These are phyloP conservation scores for Schoenoplectus tabernaemontani DNA, from an alignment of 202 grass and related monocot genomes.

Conservation along the genomic window DNA sequence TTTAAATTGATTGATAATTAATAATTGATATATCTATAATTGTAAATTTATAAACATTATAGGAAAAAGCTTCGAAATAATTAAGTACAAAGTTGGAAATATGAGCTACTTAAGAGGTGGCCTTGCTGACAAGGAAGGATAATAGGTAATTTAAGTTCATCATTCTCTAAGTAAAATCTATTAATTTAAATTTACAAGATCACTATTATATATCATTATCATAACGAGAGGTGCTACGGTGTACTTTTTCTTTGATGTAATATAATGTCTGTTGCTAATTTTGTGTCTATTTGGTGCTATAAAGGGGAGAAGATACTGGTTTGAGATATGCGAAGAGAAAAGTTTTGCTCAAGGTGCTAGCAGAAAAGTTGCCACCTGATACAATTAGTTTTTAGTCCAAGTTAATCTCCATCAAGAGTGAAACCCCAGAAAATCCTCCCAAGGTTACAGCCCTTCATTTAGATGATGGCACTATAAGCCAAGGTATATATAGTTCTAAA, in stretches of 20 bases:
- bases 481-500: too few species aligned
- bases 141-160: conserved; percentile 19
- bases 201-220: neutral
- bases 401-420: conserved; percentile 41
- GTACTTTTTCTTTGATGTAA: neutral
- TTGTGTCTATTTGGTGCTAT: neutral
- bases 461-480: conserved; percentile 49
- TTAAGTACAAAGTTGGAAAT: conserved; percentile 49
- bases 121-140: conserved; percentile 24
- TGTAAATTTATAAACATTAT: too few species aligned
- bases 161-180: neutral
- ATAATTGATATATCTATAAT: too few species aligned
- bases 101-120: conserved; percentile 38
- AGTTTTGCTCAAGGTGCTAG: conserved; percentile 44
- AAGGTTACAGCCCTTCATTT: conserved; percentile 32
- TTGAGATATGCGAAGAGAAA: conserved; percentile 39
- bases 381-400: conserved; percentile 63
- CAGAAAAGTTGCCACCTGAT: conserved; percentile 52
- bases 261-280: neutral
- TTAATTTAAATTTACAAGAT: neutral
- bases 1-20: too few species aligned
- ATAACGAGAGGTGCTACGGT: neutral
- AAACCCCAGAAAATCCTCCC: conserved; percentile 13
- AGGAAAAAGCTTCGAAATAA: too few species aligned
- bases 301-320: conserved; percentile 25